Conservation (phyloP, 768 basidiomycete genomes). For the Russula emetica region DNA sequence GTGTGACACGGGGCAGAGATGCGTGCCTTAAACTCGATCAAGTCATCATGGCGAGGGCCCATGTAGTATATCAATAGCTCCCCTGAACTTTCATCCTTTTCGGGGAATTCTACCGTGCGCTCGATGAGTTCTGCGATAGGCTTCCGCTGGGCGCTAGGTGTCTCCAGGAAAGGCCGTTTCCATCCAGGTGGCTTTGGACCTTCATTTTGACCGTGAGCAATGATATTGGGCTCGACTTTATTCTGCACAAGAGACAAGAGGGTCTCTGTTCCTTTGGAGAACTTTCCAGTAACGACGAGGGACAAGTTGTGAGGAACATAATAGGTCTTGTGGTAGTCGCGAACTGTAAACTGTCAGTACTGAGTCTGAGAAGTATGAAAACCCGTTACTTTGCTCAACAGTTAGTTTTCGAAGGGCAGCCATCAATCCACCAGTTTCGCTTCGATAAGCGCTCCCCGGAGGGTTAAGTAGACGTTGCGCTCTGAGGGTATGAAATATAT, state of each 20-base stretch:
- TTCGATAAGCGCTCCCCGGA: slow-evolving; percentile 80
- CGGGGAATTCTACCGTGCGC: slow-evolving; percentile 85
- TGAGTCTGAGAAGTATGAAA: slow-evolving; percentile 2
- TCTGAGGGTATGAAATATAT: slow-evolving; percentile 38
- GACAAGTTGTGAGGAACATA: slow-evolving; percentile 94
- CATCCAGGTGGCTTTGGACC: slow-evolving; percentile 74
- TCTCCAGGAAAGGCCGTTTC: slow-evolving; percentile 94
- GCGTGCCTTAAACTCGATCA: slow-evolving; percentile 64
- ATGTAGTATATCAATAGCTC: slow-evolving; percentile 75
- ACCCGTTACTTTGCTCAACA: slow-evolving; percentile 74
- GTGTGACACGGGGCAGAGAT: background rate
- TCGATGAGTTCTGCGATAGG: slow-evolving; percentile 51
- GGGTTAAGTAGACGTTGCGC: slow-evolving; percentile 80
- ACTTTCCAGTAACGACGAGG: slow-evolving; percentile 83
- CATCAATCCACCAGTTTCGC: slow-evolving; percentile 97
- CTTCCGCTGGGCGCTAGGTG: slow-evolving; percentile 59
- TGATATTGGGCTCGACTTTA: slow-evolving; percentile 76
- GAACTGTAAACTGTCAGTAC: slow-evolving; percentile 50
- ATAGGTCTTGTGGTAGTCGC: slow-evolving; percentile 80
- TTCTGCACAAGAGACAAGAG: slow-evolving; percentile 79
- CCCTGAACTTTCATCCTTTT: slow-evolving; percentile 92
- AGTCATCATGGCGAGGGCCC: slow-evolving; percentile 70
- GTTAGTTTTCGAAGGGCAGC: slow-evolving; percentile 79
- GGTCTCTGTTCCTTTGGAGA: slow-evolving; percentile 68
- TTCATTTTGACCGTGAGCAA: slow-evolving; percentile 65